Percentiles rank a stretch among this genome's conserved stretches.
Evolutionary conservation across 306 rosid genomes (phyloP).

Genomic region (Begonia fuchsioides): DNA sequence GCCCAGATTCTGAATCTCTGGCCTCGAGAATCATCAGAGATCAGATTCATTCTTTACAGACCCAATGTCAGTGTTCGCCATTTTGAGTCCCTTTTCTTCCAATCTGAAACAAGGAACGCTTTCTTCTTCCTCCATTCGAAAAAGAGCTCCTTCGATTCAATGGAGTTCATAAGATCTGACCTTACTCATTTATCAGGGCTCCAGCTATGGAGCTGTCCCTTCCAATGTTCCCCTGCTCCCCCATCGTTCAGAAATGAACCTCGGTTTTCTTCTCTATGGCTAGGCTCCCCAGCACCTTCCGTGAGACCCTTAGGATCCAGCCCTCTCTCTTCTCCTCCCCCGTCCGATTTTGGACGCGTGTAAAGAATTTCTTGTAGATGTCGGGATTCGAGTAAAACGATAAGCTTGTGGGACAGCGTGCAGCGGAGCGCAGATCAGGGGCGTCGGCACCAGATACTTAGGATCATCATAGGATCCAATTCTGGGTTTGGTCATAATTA

Average conservation of each 20-base stretch:
- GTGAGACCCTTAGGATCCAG: not conserved
- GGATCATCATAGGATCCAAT: not conserved
- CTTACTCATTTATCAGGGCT: too few species aligned
- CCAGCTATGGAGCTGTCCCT: too few species aligned
- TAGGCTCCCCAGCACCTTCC: not conserved
- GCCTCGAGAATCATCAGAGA: too few species aligned
- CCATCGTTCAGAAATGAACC: not conserved
- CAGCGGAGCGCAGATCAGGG: constrained; percentile 1
- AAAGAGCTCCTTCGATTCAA: too few species aligned
- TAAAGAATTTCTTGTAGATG: not conserved
- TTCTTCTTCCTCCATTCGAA: too few species aligned
- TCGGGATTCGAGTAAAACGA: constrained; percentile 12
- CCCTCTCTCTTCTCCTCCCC: not conserved
- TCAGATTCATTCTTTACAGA: too few species aligned
- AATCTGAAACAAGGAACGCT: too few species aligned
- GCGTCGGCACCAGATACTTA: too few species aligned
- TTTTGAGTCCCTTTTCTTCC: too few species aligned
- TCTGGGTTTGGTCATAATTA: not conserved
- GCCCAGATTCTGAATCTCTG: too few species aligned
- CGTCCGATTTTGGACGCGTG: not conserved
- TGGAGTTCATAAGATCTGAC: too few species aligned
- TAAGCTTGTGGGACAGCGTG: constrained; percentile 18
- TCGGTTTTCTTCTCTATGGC: not conserved
- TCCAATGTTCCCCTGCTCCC: not conserved
- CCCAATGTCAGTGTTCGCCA: too few species aligned